Conservation (phyloP, 805 yeast species). For the Kodamaea fukazawae region DNA sequence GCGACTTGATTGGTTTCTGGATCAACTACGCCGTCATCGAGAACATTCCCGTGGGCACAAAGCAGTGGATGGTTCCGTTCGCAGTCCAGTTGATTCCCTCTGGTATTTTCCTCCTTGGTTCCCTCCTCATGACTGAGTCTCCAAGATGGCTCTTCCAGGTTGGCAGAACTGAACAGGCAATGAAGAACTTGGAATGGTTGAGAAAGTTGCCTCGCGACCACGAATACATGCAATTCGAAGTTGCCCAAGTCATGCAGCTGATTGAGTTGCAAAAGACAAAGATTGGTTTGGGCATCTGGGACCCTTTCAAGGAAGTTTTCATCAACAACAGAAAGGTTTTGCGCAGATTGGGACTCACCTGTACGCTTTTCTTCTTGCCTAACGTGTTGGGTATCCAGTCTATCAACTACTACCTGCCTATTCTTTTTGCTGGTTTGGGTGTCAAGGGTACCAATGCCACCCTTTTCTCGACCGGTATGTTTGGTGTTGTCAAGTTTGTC, state of each 20-base stretch:
- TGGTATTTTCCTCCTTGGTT: constrained; percentile 33
- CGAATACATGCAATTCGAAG: constrained; percentile 35
- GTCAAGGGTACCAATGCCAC: constrained; percentile 37
- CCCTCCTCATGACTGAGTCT: constrained; percentile 32
- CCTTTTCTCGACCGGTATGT: constrained; percentile 39
- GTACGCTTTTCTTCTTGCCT: constrained; percentile 33
- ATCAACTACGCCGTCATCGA: constrained; percentile 32
- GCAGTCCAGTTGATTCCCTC: constrained; percentile 39
- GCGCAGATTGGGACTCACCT: constrained; percentile 30
- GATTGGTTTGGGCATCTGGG: constrained; percentile 34
- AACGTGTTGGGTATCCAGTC: constrained; percentile 41
- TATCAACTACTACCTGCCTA: constrained; percentile 39
- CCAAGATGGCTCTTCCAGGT: constrained; percentile 38
- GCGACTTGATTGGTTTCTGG: constrained; percentile 41
- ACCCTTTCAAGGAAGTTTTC: constrained; percentile 33
- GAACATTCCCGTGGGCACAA: constrained; percentile 21
- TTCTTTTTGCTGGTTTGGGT: constrained; percentile 34
- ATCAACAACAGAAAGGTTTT: constrained; percentile 23
- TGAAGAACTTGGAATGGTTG: constrained; percentile 34
- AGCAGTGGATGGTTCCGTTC: constrained; percentile 41
- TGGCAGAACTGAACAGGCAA: constrained; percentile 29
- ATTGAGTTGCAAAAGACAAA: constrained; percentile 27
- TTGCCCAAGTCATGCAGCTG: constrained; percentile 34
- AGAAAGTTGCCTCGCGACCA: constrained; percentile 32
- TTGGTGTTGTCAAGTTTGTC: constrained; percentile 38